A percentile compares a stretch with the other conserved stretches of the same genome.
phyloP scores from a whole-genome alignment of 805 yeast species.

The Spathaspora sp. region DNA sequence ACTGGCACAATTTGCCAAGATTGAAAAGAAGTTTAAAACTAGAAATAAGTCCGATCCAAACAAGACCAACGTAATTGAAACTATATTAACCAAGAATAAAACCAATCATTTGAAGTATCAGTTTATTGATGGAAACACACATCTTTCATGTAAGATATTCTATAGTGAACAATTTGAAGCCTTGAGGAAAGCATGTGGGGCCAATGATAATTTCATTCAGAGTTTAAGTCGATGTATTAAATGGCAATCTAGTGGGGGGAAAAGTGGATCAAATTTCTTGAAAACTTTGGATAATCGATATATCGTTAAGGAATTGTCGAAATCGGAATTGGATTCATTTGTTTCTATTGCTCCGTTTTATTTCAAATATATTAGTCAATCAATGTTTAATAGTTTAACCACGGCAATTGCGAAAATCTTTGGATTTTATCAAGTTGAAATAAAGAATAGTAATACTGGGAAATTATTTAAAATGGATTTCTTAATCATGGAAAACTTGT shows the following conservation, averaged over 20 bases:
- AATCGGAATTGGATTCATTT: slow-evolving; percentile 87
- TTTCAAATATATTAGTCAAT: slow-evolving; percentile 93
- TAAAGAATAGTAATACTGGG: slow-evolving; percentile 72
- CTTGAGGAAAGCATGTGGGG: slow-evolving; percentile 78
- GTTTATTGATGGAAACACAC: slow-evolving; percentile 79
- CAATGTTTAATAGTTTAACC: slow-evolving; percentile 89
- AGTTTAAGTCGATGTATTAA: slow-evolving; percentile 89
- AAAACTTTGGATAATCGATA: slow-evolving; percentile 89
- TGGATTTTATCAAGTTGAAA: slow-evolving; percentile 93
- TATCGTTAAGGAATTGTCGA: slow-evolving; percentile 84
- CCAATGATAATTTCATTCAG: slow-evolving; percentile 71
- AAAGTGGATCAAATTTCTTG: slow-evolving; percentile 90
- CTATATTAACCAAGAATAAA: slow-evolving; percentile 70
- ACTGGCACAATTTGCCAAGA: slow-evolving; percentile 33
- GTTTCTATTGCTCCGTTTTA: slow-evolving; percentile 94
- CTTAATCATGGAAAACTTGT: slow-evolving; percentile 91
- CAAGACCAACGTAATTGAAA: slow-evolving; percentile 47
- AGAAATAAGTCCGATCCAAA: slow-evolving; percentile 18
- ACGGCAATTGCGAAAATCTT: slow-evolving; percentile 92
- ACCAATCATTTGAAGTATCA: slow-evolving; percentile 92
- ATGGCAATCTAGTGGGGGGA: slow-evolving; percentile 97
- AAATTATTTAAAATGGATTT: slow-evolving; percentile 83
- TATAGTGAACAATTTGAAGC: slow-evolving; percentile 97
- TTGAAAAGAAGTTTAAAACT: slow-evolving; percentile 38
- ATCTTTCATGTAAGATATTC: slow-evolving; percentile 87